phyloP scores from a whole-genome alignment of 1,284 basidiomycete species.

The Malassezia obtusa region DNA sequence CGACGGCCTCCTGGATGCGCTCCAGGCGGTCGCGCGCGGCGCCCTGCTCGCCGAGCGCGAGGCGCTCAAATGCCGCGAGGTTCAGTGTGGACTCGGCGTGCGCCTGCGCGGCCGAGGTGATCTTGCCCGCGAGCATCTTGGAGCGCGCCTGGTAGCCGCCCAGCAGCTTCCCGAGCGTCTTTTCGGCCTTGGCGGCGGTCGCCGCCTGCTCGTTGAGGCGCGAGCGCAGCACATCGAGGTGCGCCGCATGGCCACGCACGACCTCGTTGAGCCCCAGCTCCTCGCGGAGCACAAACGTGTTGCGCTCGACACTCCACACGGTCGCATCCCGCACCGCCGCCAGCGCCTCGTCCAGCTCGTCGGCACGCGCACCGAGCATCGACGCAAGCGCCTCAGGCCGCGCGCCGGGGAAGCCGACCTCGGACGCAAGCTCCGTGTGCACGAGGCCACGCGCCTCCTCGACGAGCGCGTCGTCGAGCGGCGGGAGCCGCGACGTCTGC shows the following conservation, averaged over 20 bases:
- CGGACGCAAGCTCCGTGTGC: slow-evolving; percentile 66
- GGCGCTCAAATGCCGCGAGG: slow-evolving; percentile 27
- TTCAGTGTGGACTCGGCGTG: slow-evolving; percentile 24
- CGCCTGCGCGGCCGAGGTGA: slow-evolving; percentile 19
- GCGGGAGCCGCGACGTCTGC: slow-evolving; percentile 62
- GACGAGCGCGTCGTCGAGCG: slow-evolving; percentile 69
- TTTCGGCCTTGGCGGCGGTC: slow-evolving; percentile 76
- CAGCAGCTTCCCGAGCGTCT: slow-evolving; percentile 74
- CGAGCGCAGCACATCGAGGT: slow-evolving; percentile 61
- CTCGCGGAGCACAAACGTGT: slow-evolving; percentile 58
- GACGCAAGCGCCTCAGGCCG: slow-evolving; percentile 60
- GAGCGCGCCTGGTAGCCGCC: slow-evolving; percentile 82
- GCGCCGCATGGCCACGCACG: slow-evolving; percentile 58
- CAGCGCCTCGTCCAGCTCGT: slow-evolving; percentile 44
- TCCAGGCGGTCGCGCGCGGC: slow-evolving; percentile 30
- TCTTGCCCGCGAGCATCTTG: slow-evolving; percentile 56
- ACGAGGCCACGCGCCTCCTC: slow-evolving; percentile 63
- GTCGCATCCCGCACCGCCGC: slow-evolving; percentile 52
- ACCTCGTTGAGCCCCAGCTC: slow-evolving; percentile 57
- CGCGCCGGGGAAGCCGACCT: slow-evolving; percentile 75
- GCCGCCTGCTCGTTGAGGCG: slow-evolving; percentile 70
- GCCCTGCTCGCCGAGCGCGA: slow-evolving; percentile 30
- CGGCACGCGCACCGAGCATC: slow-evolving; percentile 51
- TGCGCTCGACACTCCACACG: slow-evolving; percentile 57
- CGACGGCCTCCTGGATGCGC: slow-evolving; percentile 30